Conservation (phyloP, 441 rosid genomes). For the Croton setiger region DNA sequence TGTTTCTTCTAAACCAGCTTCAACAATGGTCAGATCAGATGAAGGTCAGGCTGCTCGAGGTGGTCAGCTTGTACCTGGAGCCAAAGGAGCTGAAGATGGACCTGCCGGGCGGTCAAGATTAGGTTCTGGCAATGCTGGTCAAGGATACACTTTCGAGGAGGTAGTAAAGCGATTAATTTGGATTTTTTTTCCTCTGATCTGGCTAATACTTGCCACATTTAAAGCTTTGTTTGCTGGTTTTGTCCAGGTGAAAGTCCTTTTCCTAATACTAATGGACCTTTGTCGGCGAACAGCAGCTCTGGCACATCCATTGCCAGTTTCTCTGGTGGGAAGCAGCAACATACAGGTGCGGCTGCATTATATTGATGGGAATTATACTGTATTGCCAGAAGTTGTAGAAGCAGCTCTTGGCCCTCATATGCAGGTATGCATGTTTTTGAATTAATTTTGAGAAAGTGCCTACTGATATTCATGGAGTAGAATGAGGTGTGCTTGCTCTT, state of each 20-base stretch:
- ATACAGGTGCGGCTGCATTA: slow-evolving; percentile 98
- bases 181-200: slow-evolving; percentile 2
- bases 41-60: slow-evolving; percentile 72
- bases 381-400: slow-evolving; percentile 99
- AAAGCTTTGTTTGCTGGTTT: slow-evolving; percentile 19
- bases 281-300: slow-evolving; percentile 83
- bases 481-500: not conserved
- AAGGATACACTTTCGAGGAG: slow-evolving; percentile 99
- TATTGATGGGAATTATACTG: slow-evolving; percentile 96
- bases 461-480: not conserved
- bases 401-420: slow-evolving; percentile 99
- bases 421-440: slow-evolving; percentile 58
- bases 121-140: slow-evolving; percentile 99
- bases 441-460: slow-evolving; percentile 7
- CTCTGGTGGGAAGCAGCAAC: slow-evolving; percentile 87
- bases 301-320: slow-evolving; percentile 82
- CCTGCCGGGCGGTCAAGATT: slow-evolving; percentile 68
- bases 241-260: slow-evolving; percentile 93
- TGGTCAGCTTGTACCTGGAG: slow-evolving; percentile 64
- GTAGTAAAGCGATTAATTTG: slow-evolving; percentile 31
- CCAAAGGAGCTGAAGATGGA: slow-evolving; percentile 84
- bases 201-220: not conserved
- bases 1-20: slow-evolving; percentile 52
- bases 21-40: slow-evolving; percentile 57
- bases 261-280: slow-evolving; percentile 96